Base-by-base conservation (phyloP, 2,329 filamentous ascomycete genomes). In the Fusarium oxysporum region DNA sequence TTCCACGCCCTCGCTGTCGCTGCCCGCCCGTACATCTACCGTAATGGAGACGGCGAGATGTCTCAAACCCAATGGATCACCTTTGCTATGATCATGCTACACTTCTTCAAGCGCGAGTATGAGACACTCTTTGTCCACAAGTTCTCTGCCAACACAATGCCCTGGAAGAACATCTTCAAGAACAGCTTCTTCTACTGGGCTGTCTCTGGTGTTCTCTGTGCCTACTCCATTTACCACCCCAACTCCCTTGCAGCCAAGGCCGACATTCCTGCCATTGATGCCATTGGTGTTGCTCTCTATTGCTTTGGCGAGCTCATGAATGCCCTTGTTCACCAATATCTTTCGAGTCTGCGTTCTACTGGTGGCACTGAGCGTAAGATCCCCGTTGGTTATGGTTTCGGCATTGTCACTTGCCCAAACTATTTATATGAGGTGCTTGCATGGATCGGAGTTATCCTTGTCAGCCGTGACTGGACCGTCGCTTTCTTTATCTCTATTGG, bases 141-240 rank as follows among this genome's bases (percentile, higher is more conserved):
- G 81, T 99, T 99, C 87, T 96, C 94, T 63, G 91, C 92, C 70
- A 94, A 93, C 78, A 99, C 96, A 54, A 99, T 99, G 96, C 96
- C 96, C 23, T 88, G 89, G 65, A 85, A 84, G 80, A 97, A 97
- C 86, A 94, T 99, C 80, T 92, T 98, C 89, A 96, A 96, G 84
- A 99, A 99, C 88, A 94, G 92, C 74, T 90, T 89, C 75, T 96
- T 98, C 86, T 99, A 99, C 89, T 99, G 96, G 96, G 78, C 92
- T 38, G 83, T 96, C 62, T 92, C 92, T 8, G 96, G 96, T 54
- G 80, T 95, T 32, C 89, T 96, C 78, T 91, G 96, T 78, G 94
- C 94, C 48, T 92, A 92, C 84, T 95, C 92, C 86, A 89, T 96
- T 77, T 98, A 98, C 85, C 87, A 89, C 16, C 95, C 95, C 10